Base-by-base conservation (phyloP, 306 rosid genomes). In the Cucurbita pepo region DNA sequence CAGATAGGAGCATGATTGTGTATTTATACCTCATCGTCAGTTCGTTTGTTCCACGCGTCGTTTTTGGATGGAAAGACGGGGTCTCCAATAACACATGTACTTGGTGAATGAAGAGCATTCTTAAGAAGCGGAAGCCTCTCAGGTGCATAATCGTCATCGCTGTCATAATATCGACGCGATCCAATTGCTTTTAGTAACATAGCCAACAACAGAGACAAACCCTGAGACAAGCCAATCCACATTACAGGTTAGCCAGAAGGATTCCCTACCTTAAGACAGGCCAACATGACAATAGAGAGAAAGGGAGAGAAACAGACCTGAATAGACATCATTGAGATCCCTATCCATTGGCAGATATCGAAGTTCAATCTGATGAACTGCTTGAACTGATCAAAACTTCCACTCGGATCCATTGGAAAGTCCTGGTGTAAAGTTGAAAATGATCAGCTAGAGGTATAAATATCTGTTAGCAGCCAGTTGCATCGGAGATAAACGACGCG, bases 111-210 rank as follows among this genome's bases (percentile, higher is more conserved):
- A 73, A 43, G 78, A 71, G 89, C 81, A 77, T 86, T 86, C 64
- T 76, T 85, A 74, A 90, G 82, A 63, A 90, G 95, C 15, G 96
- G 89, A 80, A 78, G 85, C 65, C 89, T 80, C 36, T 81, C 95
- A 13, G 92, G 65, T 66, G 58, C 48, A 82, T 86, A 81, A 3
- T 92, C 97, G 51, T 92, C 92, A 63, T 88, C 96, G 61, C 92
- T 88, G 25, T 92, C 96, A 72, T 90, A 86, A 72, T 76, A 77
- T 65, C 70, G 88, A 84, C 80, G 87, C 0, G 91, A 88, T 76
- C 97, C 92, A 34, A 86, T 89, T 61, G 88, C 96, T 78, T 88
- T 92, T 73, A 90, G 88, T 76, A 88, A 62, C 90, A 85, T 88
- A 79, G 96, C 88, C 83, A 92, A 76, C 73, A 92, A 77, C 38